A percentile compares a stretch with the other conserved stretches of the same genome.
These are phyloP conservation scores for Calonectria fujianensis DNA, from an alignment of 2,329 filamentous ascomycete genomes.

Conservation along the genomic window DNA sequence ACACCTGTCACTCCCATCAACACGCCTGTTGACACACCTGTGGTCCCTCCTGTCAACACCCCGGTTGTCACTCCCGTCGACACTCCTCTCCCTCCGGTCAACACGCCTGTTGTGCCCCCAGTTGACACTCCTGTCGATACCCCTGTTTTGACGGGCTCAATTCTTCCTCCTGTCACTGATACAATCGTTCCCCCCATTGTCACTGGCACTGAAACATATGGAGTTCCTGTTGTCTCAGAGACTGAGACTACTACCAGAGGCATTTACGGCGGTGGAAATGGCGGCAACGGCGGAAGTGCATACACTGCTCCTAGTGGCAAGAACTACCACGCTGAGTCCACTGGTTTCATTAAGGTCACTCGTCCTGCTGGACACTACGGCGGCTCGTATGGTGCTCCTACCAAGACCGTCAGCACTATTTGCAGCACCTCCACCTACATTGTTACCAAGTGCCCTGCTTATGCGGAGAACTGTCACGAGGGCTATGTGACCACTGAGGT, in stretches of 20 bases:
- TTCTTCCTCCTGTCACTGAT: neutral
- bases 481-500: neutral
- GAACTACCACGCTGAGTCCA: neutral
- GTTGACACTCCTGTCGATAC: neutral
- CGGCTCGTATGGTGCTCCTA: neutral
- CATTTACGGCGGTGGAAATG: too few relatives aligned
- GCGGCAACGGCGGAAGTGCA: neutral
- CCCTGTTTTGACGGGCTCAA: neutral
- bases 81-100: neutral
- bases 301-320: neutral
- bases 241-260: too few relatives aligned
- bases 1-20: too few relatives aligned
- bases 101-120: too few relatives aligned
- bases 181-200: neutral
- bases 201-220: neutral
- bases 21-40: too few relatives aligned
- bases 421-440: neutral
- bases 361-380: neutral
- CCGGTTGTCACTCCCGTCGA: neutral
- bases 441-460: neutral
- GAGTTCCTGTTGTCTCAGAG: neutral
- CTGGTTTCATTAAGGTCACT: neutral
- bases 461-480: neutral
- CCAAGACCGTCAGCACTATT: neutral
- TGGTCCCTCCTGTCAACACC: too few relatives aligned